These are phyloP conservation scores for Anisodus acutangulus DNA, from an alignment of 257 asterid genomes.

Conservation along the genomic window DNA sequence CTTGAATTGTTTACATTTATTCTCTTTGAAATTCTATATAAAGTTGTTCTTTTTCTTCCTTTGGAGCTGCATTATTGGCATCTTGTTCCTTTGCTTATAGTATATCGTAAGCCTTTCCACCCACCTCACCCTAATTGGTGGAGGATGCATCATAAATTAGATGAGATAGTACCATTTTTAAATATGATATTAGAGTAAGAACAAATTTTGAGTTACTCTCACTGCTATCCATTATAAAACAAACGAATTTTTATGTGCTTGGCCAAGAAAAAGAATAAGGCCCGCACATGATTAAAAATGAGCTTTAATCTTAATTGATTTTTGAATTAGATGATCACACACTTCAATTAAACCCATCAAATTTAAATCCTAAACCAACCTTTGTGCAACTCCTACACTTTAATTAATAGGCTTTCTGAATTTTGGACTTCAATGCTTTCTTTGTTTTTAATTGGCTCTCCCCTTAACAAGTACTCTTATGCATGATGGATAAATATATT, in stretches of 20 bases:
- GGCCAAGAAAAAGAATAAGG: too few species aligned
- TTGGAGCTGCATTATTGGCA: neutral
- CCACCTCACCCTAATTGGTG: neutral
- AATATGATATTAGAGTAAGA: neutral
- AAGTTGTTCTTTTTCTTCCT: neutral
- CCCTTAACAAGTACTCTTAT: too few species aligned
- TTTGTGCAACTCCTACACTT: neutral
- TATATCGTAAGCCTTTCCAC: neutral
- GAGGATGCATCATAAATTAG: neutral
- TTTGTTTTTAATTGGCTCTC: too few species aligned
- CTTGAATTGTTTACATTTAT: slow-evolving; percentile 27
- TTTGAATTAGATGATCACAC: neutral
- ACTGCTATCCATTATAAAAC: too few species aligned
- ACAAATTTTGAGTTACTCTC: too few species aligned
- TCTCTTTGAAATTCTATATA: neutral
- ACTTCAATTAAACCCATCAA: neutral
- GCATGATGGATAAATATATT: neutral
- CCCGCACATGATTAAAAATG: neutral
- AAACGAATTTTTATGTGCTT: too few species aligned
- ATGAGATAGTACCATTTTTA: neutral
- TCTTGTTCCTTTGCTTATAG: neutral
- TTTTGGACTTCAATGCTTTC: too few species aligned
- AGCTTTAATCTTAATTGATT: neutral
- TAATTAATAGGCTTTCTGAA: too few species aligned
- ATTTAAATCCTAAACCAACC: neutral